Evolutionary conservation across 345 rosid genomes (phyloP).

Genomic region (Moringa oleifera): DNA sequence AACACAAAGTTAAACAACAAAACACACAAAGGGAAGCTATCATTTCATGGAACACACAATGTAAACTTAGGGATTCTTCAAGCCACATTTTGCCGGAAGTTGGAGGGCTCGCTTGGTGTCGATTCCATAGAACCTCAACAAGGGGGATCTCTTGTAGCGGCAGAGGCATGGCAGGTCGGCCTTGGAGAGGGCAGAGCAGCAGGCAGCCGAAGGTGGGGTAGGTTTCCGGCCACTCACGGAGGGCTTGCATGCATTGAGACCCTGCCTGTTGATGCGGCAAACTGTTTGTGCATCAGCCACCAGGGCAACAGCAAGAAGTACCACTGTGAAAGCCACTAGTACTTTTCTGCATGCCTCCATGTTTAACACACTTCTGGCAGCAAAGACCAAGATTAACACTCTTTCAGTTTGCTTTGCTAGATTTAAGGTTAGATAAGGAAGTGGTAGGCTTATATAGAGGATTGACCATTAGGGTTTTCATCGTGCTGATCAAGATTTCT

Average conservation of each 20-base stretch:
- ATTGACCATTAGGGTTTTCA: too few species aligned
- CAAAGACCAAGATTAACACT: too few species aligned
- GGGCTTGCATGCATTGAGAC: conserved; percentile 42
- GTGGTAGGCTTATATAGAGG: too few species aligned
- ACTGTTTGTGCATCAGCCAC: conserved; percentile 24
- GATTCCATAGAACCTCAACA: conserved; percentile 20
- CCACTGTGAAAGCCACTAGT: conserved; percentile 29
- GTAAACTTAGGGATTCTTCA: conserved; percentile 11
- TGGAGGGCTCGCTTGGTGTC: conserved; percentile 35
- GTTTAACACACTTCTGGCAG: too few species aligned
- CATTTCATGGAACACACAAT: too few species aligned
- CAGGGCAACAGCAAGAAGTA: conserved; percentile 23
- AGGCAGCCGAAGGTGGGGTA: conserved; percentile 20
- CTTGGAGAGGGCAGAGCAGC: conserved; percentile 41
- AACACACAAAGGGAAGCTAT: too few species aligned
- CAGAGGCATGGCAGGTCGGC: conserved; percentile 53
- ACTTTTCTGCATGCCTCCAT: conserved; percentile 35
- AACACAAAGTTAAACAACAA: too few species aligned
- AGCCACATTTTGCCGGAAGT: conserved; percentile 44
- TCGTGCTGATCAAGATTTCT: too few species aligned
- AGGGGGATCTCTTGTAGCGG: conserved; percentile 22
- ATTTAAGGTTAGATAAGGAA: too few species aligned
- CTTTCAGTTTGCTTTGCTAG: too few species aligned
- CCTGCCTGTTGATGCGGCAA: conserved; percentile 35
- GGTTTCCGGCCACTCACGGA: conserved; percentile 34